Percentiles rank a stretch among this genome's conserved stretches.
Conservation (phyloP, 2,329 filamentous ascomycete species). For the Xylariaceae sp. region DNA sequence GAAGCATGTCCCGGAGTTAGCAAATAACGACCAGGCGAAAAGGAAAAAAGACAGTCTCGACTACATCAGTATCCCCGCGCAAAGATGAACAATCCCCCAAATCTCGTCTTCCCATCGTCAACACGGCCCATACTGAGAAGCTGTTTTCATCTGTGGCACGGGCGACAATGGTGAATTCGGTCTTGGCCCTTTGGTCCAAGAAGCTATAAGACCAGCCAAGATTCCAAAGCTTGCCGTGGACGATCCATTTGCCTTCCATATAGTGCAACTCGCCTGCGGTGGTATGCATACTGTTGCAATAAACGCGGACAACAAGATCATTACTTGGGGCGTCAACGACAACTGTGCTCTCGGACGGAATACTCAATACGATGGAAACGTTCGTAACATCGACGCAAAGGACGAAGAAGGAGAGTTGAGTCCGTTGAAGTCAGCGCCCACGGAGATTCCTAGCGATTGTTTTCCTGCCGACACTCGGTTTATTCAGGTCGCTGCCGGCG, state of each 20-base stretch:
- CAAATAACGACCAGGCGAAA: too few relatives aligned
- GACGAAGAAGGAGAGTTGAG: slow-evolving; percentile 51
- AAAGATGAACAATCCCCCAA: too few relatives aligned
- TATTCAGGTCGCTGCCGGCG: slow-evolving; percentile 53
- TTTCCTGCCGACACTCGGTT: slow-evolving; percentile 55
- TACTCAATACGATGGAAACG: slow-evolving; percentile 4
- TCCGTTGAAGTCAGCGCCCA: slow-evolving; percentile 55
- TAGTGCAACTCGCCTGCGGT: slow-evolving; percentile 40
- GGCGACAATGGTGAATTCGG: slow-evolving; percentile 47
- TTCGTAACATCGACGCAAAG: slow-evolving; percentile 7
- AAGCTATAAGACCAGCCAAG: slow-evolving; percentile 10
- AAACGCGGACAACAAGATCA: slow-evolving; percentile 56
- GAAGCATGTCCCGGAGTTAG: too few relatives aligned
- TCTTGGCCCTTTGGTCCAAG: slow-evolving; percentile 16
- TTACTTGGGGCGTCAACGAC: slow-evolving; percentile 64
- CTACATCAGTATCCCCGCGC: too few relatives aligned
- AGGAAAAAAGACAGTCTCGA: too few relatives aligned
- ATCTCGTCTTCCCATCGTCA: slow-evolving; percentile 3
- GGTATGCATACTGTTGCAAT: slow-evolving; percentile 61
- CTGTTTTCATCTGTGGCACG: slow-evolving; percentile 15
- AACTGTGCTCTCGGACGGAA: slow-evolving; percentile 40
- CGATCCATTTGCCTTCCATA: slow-evolving; percentile 1
- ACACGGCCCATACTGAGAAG: slow-evolving; percentile 1
- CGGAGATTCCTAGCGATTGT: slow-evolving; percentile 43
- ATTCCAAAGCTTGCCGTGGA: slow-evolving; percentile 15